These are phyloP conservation scores for Phialemoniopsis sp. DNA, from an alignment of 2,329 filamentous ascomycete species.

Conservation along the genomic window DNA sequence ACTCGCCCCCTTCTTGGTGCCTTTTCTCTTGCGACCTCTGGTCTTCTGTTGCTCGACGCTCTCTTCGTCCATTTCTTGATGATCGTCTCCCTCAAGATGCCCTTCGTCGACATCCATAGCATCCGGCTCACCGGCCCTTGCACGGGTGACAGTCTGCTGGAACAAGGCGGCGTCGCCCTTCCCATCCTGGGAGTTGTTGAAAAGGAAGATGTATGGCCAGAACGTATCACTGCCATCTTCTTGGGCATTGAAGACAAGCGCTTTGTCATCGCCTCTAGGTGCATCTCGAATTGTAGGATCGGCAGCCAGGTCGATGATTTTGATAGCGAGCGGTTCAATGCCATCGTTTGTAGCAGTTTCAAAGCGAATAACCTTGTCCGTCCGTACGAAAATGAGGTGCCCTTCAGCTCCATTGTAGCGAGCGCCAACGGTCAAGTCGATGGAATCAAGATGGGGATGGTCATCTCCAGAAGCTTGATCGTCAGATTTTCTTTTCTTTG, in stretches of 20 bases:
- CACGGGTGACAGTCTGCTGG: constrained; percentile 4
- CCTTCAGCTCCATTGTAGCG: constrained; percentile 13
- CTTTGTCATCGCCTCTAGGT: constrained; percentile 14
- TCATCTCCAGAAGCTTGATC: too few relatives aligned
- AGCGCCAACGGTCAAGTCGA: neutral
- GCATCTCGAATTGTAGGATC: constrained; percentile 12
- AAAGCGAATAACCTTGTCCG: constrained; percentile 11
- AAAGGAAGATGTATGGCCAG: constrained; percentile 15
- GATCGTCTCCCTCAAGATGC: too few relatives aligned
- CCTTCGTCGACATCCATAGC: too few relatives aligned
- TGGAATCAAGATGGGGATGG: too few relatives aligned
- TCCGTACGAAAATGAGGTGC: constrained; percentile 10
- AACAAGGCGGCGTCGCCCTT: constrained; percentile 8
- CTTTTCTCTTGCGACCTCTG: constrained; percentile 2
- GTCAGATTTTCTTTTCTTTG: too few relatives aligned
- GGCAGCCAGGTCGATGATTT: constrained; percentile 10
- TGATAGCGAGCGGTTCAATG: constrained; percentile 16
- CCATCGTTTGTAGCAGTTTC: constrained; percentile 4
- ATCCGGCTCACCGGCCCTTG: too few relatives aligned
- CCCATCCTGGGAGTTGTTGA: constrained; percentile 9
- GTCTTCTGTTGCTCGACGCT: too few relatives aligned
- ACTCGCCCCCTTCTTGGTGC: constrained; percentile 12
- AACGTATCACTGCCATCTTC: constrained; percentile 1
- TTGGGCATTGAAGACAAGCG: constrained; percentile 11
- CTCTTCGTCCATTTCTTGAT: too few relatives aligned